Evolutionary conservation across 2,329 filamentous ascomycete genomes (phyloP).

Genomic region (Sarocladium kiliense): DNA sequence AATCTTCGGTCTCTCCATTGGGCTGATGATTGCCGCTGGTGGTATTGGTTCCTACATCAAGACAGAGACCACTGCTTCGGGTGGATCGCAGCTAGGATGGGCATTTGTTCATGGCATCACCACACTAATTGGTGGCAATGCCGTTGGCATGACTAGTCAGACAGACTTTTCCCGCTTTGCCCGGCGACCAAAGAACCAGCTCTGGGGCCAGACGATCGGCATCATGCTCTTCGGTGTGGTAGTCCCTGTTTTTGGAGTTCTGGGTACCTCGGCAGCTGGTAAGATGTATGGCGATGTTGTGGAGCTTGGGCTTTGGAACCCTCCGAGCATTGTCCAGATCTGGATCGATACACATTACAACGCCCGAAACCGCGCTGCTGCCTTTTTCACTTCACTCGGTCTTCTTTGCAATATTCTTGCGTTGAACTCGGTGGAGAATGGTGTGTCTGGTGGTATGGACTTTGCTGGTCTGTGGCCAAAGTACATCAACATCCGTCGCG

Average conservation of each 20-base stretch:
- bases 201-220: conserved; percentile 15
- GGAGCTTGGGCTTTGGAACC: background rate
- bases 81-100: conserved; percentile 15
- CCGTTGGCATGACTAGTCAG: conserved; percentile 15
- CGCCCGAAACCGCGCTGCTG: background rate
- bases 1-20: conserved; percentile 17
- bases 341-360: background rate
- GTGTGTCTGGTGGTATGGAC: conserved; percentile 46
- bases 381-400: background rate
- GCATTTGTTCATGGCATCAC: conserved; percentile 18
- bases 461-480: conserved; percentile 42
- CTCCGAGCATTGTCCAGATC: background rate
- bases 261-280: background rate
- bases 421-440: conserved; percentile 24
- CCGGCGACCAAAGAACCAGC: conserved; percentile 11
- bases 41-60: conserved; percentile 17
- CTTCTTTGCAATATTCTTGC: background rate
- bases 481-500: conserved; percentile 49
- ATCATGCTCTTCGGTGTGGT: background rate
- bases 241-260: background rate
- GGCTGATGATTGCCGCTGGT: conserved; percentile 14
- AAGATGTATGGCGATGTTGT: background rate
- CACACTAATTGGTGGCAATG: conserved; percentile 16
- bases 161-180: conserved; percentile 17
- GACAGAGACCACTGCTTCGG: conserved; percentile 12